These are phyloP conservation scores for Fragaria ananassa DNA, from an alignment of 306 rosid species.

Conservation along the genomic window DNA sequence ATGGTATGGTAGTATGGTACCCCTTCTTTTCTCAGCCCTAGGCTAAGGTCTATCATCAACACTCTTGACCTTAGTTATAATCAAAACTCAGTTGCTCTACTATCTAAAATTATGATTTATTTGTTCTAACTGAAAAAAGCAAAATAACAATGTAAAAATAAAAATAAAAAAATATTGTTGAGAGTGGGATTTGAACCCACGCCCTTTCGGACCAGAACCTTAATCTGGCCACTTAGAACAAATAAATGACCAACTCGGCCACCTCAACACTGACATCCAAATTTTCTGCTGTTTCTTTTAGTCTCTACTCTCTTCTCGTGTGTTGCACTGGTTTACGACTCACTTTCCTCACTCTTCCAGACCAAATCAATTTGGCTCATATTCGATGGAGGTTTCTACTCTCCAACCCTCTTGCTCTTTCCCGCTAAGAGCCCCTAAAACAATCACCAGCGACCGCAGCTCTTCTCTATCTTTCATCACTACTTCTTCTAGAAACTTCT, in stretches of 20 bases:
- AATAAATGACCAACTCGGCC: constrained; percentile 22
- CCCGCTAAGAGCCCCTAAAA: constrained; percentile 16
- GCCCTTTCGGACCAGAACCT: constrained; percentile 20
- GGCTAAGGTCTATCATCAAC: too few relatives aligned
- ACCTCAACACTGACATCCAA: too few relatives aligned
- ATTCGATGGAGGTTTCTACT: constrained; percentile 36
- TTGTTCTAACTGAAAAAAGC: too few relatives aligned
- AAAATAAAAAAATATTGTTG: not conserved
- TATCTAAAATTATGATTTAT: too few relatives aligned
- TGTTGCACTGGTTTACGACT: not conserved
- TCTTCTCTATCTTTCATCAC: constrained; percentile 22
- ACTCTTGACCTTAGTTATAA: too few relatives aligned
- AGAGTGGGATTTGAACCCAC: constrained; percentile 17
- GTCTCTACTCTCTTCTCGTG: too few relatives aligned
- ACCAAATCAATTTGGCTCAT: not conserved
- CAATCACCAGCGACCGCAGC: constrained; percentile 17
- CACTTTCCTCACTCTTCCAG: not conserved
- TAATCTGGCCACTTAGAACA: too few relatives aligned
- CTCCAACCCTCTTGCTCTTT: constrained; percentile 32
- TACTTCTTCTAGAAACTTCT: constrained; percentile 20
- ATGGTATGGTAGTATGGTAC: too few relatives aligned
- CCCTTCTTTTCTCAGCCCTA: too few relatives aligned
- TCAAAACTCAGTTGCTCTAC: too few relatives aligned
- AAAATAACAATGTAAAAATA: too few relatives aligned
- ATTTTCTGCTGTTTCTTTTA: too few relatives aligned